Evolutionary conservation across 371 early-diverging fungal genomes (phyloP), one percentile per base, ranked within the genome.

Genomic region (Catenaria anguillulae): DNA sequence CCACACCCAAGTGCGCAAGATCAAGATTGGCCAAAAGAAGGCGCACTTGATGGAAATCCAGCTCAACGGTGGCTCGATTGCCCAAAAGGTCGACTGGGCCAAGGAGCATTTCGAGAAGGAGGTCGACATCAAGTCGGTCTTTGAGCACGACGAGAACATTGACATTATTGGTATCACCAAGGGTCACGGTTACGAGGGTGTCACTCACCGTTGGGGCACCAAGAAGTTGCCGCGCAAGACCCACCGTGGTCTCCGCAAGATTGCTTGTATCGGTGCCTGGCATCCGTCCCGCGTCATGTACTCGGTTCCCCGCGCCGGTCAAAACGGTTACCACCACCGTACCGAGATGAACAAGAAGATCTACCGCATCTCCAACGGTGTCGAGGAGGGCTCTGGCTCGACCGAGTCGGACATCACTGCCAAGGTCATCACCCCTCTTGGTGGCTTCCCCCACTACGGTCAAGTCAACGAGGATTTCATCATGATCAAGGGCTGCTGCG

Each of bases 181-280:
- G 86, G 99, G 99, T 87, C 89, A 98, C 78, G 99, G 99, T 83
- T 95, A 89, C 82, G 91, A 92, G 82, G 98, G 99, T 83, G 96
- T 96, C 71, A 95, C 98, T 66, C 89, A 89, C 74, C 95, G 99
- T 88, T 99, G 97, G 97, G 99, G 99, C 73, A 93, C 95, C 77
- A 98, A 94, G 85, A 99, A 97, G 86, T 89, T 98, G 68, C 99
- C 98, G 64, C 87, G 99, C 78, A 99, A 99, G 91, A 97, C 99
- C 56, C 97, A 97, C 82, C 92, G 92, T 80, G 99, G 99, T 91
- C 86, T 94, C 68, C 90, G 99, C 75, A 99, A 99, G 90, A 98
- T 99, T 69, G 99, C 99, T 71, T 99, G 99, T 89, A 99, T 99
- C 75, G 99, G 99, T 77, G 98, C 99, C 66, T 99, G 99, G 99